phyloP scores from a whole-genome alignment of 2,329 filamentous ascomycete genomes.

The Orbilia oligospora region DNA sequence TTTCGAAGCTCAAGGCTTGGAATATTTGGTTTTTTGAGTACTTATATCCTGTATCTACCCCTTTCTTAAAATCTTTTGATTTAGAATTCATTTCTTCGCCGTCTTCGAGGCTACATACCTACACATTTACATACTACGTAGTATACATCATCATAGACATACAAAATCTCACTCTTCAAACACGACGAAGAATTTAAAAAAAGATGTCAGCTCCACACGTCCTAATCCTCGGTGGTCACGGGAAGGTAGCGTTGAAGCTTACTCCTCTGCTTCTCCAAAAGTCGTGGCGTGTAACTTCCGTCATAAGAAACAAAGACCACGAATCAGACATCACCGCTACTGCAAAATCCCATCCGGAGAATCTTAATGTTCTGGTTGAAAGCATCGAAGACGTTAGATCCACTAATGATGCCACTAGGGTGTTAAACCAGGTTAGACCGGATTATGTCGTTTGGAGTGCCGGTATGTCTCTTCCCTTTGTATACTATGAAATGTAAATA shows the following conservation, averaged over 20 bases:
- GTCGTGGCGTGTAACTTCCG: conserved; percentile 82
- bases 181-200: background rate
- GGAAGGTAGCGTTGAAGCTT: conserved; percentile 81
- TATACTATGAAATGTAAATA: too few species aligned
- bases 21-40: too few species aligned
- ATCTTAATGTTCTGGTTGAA: conserved; percentile 63
- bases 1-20: too few species aligned
- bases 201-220: conserved; percentile 53
- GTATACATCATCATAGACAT: too few species aligned
- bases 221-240: conserved; percentile 73
- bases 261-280: conserved; percentile 82
- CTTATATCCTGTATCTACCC: background rate
- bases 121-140: too few species aligned
- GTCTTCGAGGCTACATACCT: background rate
- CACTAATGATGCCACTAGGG: conserved; percentile 34
- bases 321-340: conserved; percentile 49
- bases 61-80: background rate
- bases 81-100: background rate
- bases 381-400: conserved; percentile 68
- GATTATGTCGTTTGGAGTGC: conserved; percentile 80
- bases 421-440: conserved; percentile 54
- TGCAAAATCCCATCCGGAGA: conserved; percentile 69
- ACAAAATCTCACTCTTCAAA: conserved; percentile 7
- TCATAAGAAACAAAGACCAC: conserved; percentile 75
- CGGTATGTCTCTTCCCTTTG: conserved; percentile 68